Conservation (phyloP, 306 rosid species). For the Sophora flavescens region DNA sequence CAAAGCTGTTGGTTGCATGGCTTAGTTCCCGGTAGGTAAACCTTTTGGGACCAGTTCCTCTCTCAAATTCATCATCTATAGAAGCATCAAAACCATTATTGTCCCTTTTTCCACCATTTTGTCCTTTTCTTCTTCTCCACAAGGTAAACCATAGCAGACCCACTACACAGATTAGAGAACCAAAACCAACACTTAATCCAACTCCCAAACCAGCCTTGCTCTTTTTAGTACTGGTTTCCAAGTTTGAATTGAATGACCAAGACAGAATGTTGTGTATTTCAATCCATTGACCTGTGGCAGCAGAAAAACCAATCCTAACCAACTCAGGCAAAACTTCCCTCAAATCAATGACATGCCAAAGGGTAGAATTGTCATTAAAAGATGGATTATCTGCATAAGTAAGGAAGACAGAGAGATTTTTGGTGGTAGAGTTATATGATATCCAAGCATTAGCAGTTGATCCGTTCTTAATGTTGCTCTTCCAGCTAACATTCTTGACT, state of each 20-base stretch:
- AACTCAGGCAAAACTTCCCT: constrained; percentile 63
- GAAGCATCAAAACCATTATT: constrained; percentile 47
- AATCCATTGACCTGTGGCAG: constrained; percentile 66
- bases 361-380: constrained; percentile 49
- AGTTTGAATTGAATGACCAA: constrained; percentile 79
- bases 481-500: constrained; percentile 52
- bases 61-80: constrained; percentile 69
- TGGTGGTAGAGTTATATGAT: constrained; percentile 62
- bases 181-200: constrained; percentile 51
- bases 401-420: constrained; percentile 67
- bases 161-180: constrained; percentile 48
- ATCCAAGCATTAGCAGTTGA: constrained; percentile 69
- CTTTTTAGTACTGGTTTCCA: constrained; percentile 40
- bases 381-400: constrained; percentile 59
- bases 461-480: constrained; percentile 58
- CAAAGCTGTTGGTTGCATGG: constrained; percentile 59
- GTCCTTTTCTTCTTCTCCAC: constrained; percentile 51
- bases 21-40: constrained; percentile 63
- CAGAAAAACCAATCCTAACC: constrained; percentile 77
- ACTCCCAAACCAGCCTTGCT: constrained; percentile 38
- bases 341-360: constrained; percentile 62
- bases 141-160: constrained; percentile 54
- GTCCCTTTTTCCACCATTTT: constrained; percentile 6
- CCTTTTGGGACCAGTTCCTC: constrained; percentile 72
- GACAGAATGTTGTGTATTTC: constrained; percentile 66